Evolutionary conservation across 2,329 filamentous ascomycete genomes (phyloP), one percentile per base, ranked within the genome.

Genomic region (Monilinia aucupariae): DNA sequence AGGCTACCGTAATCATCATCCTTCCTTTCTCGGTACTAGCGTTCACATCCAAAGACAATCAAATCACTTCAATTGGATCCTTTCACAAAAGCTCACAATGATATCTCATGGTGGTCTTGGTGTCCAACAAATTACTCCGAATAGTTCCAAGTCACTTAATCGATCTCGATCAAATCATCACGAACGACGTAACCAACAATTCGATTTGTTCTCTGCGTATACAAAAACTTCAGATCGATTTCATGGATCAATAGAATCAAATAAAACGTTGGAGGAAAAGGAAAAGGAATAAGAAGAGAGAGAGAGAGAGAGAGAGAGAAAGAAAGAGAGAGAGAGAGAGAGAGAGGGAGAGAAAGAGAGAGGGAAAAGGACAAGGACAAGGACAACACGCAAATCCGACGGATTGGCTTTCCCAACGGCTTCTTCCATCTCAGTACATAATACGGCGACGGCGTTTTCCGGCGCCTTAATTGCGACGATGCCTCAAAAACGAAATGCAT

Each of bases 401-500:
- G 30, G 13, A 47, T 64, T 58, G 63, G 52, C 51, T 66, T 66
- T 58, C 34, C 55, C 63, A 59, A 59, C 71, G 66, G 68, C 68
- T 65, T 66, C 64, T 69, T 69, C 69, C 68, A 68, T 47, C 32
- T 58, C 65, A 64, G 30, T 52, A 61, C 48, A 62, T 58, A 58
- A 62, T 49, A 56, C 37, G 12, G 37, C 5, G 37, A 39, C 60
- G 60, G 60, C 60, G 34, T 56, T 56, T 48, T 62, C 60, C 60
- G 60, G 32, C 39, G 30, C 60, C 48, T 49, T 34, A 53, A 41
- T 60, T 47, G 60, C 43, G 34, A 56, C 51, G 37, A 73, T 73
- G 72, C 65, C 71, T 59, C 61, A 63, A 45, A 72, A 72, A 62
- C 68, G 69, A 49, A 64, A 62, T 45, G 60, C 65, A 48, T 48